Percentiles rank a stretch among this genome's conserved stretches.
Conservation (phyloP, 148 eudicot species). For the Rheum nobile region DNA sequence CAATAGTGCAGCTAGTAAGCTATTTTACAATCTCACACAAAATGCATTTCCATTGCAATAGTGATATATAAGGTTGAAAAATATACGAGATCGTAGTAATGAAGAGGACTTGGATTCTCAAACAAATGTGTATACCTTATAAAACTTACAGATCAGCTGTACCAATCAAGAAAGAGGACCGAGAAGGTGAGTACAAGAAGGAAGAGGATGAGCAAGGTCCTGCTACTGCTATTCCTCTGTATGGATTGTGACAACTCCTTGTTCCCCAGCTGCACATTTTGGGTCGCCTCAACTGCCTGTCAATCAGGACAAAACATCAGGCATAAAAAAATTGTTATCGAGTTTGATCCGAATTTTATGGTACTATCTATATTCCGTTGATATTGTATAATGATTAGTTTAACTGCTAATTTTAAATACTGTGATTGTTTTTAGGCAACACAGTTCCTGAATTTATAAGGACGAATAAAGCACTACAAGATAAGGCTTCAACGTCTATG, state of each 20-base stretch:
- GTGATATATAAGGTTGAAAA: background rate
- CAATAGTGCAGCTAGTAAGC: too few species aligned
- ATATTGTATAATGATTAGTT: background rate
- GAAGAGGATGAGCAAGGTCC: slow-evolving; percentile 79
- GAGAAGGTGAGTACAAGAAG: slow-evolving; percentile 71
- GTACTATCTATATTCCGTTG: background rate
- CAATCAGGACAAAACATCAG: background rate
- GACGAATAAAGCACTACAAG: background rate
- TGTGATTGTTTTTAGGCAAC: too few species aligned
- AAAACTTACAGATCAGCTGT: slow-evolving; percentile 26
- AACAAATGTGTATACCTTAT: background rate
- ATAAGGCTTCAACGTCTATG: too few species aligned
- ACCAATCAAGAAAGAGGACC: slow-evolving; percentile 87
- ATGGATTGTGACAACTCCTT: slow-evolving; percentile 82
- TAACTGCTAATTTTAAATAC: too few species aligned
- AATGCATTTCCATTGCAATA: too few species aligned
- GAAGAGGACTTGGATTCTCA: background rate
- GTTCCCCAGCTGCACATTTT: slow-evolving; percentile 80
- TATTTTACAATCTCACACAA: too few species aligned
- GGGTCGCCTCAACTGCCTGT: slow-evolving; percentile 91
- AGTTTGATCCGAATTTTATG: background rate
- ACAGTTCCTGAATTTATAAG: background rate
- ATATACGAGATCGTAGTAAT: background rate
- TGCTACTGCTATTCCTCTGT: slow-evolving; percentile 82
- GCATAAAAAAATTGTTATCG: background rate